phyloP scores from a whole-genome alignment of 768 basidiomycete species.

The Cystofilobasidium bisporidii region DNA sequence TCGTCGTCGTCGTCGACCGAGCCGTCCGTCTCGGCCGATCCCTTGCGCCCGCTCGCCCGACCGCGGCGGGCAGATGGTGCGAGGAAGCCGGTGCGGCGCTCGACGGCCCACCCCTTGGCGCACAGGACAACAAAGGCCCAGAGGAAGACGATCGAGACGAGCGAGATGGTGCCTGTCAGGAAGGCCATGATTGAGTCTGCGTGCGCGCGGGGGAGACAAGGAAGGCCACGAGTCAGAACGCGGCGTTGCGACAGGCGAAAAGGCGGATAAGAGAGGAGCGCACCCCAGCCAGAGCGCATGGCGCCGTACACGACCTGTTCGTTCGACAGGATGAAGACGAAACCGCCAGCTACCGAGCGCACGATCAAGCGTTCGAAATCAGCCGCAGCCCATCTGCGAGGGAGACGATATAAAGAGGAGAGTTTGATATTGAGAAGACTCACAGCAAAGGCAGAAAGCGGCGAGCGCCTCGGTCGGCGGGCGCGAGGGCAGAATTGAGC shows the following conservation, averaged over 20 bases:
- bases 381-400: not conserved
- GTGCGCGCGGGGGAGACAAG: too few species aligned
- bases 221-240: too few species aligned
- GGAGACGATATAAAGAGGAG: too few species aligned
- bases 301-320: constrained; percentile 84
- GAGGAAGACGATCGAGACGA: constrained; percentile 75
- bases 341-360: constrained; percentile 50
- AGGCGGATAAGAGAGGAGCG: constrained; percentile 31
- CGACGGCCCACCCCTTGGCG: constrained; percentile 61
- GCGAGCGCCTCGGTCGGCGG: constrained; percentile 89
- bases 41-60: too few species aligned
- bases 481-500: constrained; percentile 74
- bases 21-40: too few species aligned
- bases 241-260: not conserved
- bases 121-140: constrained; percentile 69
- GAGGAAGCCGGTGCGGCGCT: not conserved
- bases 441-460: constrained; percentile 69
- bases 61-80: too few species aligned
- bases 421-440: not conserved
- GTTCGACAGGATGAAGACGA: constrained; percentile 79
- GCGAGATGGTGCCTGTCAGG: constrained; percentile 69
- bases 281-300: constrained; percentile 77
- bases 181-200: constrained; percentile 77
- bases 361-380: not conserved
- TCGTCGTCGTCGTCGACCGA: too few species aligned